Evolutionary conservation across 2,329 filamentous ascomycete genomes (phyloP).

Genomic region (Amesomyces nigricolor): DNA sequence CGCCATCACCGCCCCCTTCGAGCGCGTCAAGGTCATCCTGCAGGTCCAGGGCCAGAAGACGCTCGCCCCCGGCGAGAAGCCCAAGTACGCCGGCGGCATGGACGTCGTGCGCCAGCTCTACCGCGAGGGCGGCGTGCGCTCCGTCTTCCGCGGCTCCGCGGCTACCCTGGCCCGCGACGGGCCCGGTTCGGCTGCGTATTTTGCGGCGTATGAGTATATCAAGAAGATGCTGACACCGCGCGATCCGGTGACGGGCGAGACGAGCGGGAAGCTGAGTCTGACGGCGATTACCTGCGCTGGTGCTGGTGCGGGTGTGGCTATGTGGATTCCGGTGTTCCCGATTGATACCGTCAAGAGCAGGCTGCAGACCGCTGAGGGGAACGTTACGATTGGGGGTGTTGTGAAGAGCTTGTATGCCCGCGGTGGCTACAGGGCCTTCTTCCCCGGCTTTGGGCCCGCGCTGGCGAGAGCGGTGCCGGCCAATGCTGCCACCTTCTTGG

Average conservation of each 20-base stretch:
- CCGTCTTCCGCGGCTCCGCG: slow-evolving; percentile 83
- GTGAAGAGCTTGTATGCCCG: slow-evolving; percentile 75
- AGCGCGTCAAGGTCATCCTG: slow-evolving; percentile 96
- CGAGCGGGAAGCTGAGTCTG: slow-evolving; percentile 72
- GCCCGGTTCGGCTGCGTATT: slow-evolving; percentile 90
- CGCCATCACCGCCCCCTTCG: slow-evolving; percentile 95
- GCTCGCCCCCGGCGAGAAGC: slow-evolving; percentile 82
- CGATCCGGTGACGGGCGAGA: slow-evolving; percentile 65
- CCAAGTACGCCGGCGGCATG: slow-evolving; percentile 77
- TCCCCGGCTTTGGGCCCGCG: slow-evolving; percentile 91
- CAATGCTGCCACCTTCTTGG: slow-evolving; percentile 91
- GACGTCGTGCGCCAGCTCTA: slow-evolving; percentile 95
- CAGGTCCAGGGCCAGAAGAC: slow-evolving; percentile 93
- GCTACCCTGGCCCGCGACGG: slow-evolving; percentile 94
- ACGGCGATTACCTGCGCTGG: slow-evolving; percentile 80
- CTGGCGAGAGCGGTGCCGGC: slow-evolving; percentile 89
- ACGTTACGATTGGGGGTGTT: slow-evolving; percentile 72
- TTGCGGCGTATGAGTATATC: slow-evolving; percentile 93
- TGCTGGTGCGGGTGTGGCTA: slow-evolving; percentile 86
- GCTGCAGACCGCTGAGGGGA: slow-evolving; percentile 84
- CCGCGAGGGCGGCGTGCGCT: slow-evolving; percentile 80
- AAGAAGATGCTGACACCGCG: slow-evolving; percentile 82
- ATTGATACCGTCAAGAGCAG: slow-evolving; percentile 94
- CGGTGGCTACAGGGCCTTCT: slow-evolving; percentile 87
- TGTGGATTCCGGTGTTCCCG: slow-evolving; percentile 99